phyloP scores from a whole-genome alignment of 225 moss, liverwort and hornwort genomes.

The Antitrichia curtipendula region DNA sequence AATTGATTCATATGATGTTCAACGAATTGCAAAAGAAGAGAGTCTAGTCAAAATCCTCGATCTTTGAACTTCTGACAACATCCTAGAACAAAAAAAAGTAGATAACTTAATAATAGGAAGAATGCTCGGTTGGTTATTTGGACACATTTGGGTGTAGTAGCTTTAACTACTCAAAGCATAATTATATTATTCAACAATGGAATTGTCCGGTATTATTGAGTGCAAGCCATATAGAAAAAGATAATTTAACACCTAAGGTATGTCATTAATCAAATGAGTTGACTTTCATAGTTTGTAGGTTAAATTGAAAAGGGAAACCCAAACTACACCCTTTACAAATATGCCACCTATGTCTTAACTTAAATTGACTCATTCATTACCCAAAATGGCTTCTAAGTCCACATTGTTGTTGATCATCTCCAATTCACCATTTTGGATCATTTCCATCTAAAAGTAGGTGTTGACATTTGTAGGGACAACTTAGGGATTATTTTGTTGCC shows the following conservation, averaged over 20 bases:
- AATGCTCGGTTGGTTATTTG: not conserved
- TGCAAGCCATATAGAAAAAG: not conserved
- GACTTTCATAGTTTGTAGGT: not conserved
- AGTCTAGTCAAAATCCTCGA: too few species aligned
- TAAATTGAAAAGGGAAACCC: too few species aligned
- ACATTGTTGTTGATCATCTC: not conserved
- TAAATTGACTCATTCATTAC: not conserved
- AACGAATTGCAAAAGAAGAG: too few species aligned
- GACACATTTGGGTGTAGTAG: not conserved
- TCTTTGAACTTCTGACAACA: too few species aligned
- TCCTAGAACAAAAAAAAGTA: too few species aligned
- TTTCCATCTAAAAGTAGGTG: too few species aligned
- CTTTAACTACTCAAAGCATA: not conserved
- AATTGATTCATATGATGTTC: too few species aligned
- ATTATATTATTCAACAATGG: not conserved
- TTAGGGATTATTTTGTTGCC: too few species aligned
- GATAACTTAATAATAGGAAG: not conserved
- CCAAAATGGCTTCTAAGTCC: not conserved
- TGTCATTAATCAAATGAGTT: not conserved
- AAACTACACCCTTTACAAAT: not conserved
- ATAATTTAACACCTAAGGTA: not conserved
- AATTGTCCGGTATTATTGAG: not conserved
- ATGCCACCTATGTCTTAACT: not conserved
- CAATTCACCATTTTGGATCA: too few species aligned
- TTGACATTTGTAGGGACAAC: too few species aligned